Evolutionary conservation across 768 basidiomycete genomes (phyloP).

Genomic region (Suillus decipiens): DNA sequence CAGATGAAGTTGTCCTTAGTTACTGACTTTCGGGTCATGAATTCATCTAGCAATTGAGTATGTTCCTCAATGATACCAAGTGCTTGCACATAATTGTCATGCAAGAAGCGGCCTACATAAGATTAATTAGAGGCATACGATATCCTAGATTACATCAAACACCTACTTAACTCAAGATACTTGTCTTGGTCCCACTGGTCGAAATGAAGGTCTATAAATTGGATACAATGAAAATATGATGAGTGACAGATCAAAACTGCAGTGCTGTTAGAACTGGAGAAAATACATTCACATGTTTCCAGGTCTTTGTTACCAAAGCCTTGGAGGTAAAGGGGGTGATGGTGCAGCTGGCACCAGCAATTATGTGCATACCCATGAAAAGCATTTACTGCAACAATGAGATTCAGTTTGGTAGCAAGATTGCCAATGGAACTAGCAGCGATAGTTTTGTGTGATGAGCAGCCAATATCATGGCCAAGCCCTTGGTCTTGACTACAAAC

Average conservation of each 20-base stretch:
- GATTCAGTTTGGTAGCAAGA: slow-evolving; percentile 2
- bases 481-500: slow-evolving; percentile 16
- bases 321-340: slow-evolving; percentile 16
- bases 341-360: slow-evolving; percentile 18
- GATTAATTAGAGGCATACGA: too few relatives aligned
- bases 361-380: slow-evolving; percentile 28
- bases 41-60: neutral
- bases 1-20: neutral
- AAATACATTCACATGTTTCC: slow-evolving; percentile 22
- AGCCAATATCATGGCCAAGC: slow-evolving; percentile 32
- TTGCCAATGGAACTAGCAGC: slow-evolving; percentile 16
- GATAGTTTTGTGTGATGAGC: slow-evolving; percentile 24
- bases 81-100: slow-evolving; percentile 21
- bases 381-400: slow-evolving; percentile 18
- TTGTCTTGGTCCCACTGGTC: slow-evolving; percentile 10
- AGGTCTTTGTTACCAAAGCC: slow-evolving; percentile 20
- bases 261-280: too few relatives aligned
- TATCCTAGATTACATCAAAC: too few relatives aligned
- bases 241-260: slow-evolving; percentile 13
- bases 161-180: slow-evolving; percentile 7
- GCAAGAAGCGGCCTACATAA: slow-evolving; percentile 15
- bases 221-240: slow-evolving; percentile 20
- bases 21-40: neutral
- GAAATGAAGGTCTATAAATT: slow-evolving; percentile 13
- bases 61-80: slow-evolving; percentile 11